Evolutionary conservation across 225 moss, liverwort and hornwort species (phyloP).

Genomic region (Pleurozium schreberi): DNA sequence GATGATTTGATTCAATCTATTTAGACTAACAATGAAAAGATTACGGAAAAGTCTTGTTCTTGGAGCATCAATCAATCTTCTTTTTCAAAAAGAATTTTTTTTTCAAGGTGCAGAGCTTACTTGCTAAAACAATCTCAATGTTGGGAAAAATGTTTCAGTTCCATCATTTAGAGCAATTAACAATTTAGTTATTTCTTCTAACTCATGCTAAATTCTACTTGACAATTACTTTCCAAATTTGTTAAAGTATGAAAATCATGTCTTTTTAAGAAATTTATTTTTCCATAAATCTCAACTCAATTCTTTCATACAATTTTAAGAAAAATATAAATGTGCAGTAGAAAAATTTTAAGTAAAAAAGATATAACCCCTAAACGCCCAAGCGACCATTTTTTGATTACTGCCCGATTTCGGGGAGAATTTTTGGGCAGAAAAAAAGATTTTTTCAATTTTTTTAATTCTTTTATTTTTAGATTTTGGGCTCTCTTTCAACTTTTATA

Average conservation of each 20-base stretch:
- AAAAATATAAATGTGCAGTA: too few species aligned
- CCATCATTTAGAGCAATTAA: background rate
- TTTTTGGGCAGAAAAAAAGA: too few species aligned
- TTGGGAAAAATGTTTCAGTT: too few species aligned
- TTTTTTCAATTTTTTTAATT: too few species aligned
- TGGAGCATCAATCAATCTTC: fast-evolving
- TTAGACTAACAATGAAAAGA: background rate
- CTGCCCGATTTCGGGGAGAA: too few species aligned
- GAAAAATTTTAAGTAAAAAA: background rate
- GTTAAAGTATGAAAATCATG: background rate
- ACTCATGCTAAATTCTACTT: fast-evolving
- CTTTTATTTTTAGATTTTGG: too few species aligned
- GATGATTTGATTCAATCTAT: background rate
- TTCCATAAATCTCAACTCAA: too few species aligned
- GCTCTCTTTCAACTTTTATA: too few species aligned
- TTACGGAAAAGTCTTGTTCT: background rate
- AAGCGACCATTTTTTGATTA: too few species aligned
- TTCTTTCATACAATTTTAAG: background rate
- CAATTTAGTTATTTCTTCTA: background rate
- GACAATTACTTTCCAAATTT: background rate
- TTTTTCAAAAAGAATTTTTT: background rate
- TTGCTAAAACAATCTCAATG: background rate
- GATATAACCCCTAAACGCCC: too few species aligned
- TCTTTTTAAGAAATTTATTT: background rate
- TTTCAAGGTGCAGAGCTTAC: fast-evolving